These are phyloP conservation scores for Buxus sempervirens DNA, from an alignment of 164 flowering plant genomes.

Conservation along the genomic window DNA sequence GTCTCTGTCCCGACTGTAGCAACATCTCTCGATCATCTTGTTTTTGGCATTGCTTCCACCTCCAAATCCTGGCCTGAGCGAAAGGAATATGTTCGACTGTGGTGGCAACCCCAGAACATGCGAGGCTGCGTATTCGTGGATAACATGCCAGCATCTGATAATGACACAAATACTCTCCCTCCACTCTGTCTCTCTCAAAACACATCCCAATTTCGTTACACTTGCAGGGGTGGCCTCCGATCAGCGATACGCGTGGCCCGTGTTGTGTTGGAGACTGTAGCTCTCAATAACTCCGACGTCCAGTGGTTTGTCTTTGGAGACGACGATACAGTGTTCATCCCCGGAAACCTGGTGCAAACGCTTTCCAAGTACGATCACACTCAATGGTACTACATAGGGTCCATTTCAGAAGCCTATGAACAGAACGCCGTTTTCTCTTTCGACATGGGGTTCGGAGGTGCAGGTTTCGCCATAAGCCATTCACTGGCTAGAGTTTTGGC, in stretches of 20 bases:
- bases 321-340: slow-evolving; percentile 57
- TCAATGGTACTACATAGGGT: slow-evolving; percentile 54
- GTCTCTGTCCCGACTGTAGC: background rate
- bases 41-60: slow-evolving; percentile 49
- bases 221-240: slow-evolving; percentile 33
- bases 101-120: slow-evolving; percentile 50
- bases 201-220: slow-evolving; percentile 53
- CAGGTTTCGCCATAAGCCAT: slow-evolving; percentile 60
- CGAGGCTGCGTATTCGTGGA: slow-evolving; percentile 57
- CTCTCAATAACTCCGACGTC: slow-evolving; percentile 31
- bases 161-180: slow-evolving; percentile 23
- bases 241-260: slow-evolving; percentile 55
- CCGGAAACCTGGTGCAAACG: slow-evolving; percentile 47
- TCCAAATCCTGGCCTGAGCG: slow-evolving; percentile 35
- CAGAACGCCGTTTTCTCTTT: slow-evolving; percentile 38
- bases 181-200: slow-evolving; percentile 46
- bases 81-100: slow-evolving; percentile 30
- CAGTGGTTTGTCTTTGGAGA: slow-evolving; percentile 66
- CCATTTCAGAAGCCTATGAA: slow-evolving; percentile 44
- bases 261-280: slow-evolving; percentile 44
- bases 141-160: slow-evolving; percentile 11
- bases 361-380: slow-evolving; percentile 54
- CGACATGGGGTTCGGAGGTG: slow-evolving; percentile 59
- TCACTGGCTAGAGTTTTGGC: slow-evolving; percentile 47
- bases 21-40: slow-evolving; percentile 38